Evolutionary conservation across 345 rosid species (phyloP).

Genomic region (Angophora floribunda): DNA sequence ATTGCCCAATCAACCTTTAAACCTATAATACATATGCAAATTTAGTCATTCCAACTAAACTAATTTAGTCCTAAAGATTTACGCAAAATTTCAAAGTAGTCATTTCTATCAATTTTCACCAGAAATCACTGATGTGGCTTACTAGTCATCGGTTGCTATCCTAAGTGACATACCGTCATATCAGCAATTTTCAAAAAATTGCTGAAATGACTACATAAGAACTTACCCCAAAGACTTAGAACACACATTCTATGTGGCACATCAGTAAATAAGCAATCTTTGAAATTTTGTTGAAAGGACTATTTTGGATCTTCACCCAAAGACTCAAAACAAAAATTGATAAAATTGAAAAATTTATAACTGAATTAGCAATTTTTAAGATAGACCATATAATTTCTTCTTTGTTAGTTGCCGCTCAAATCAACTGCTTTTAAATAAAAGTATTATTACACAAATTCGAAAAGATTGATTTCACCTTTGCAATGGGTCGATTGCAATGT

Average conservation of each 20-base stretch:
- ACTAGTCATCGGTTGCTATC: background rate
- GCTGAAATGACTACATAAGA: background rate
- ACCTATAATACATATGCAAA: fast-evolving
- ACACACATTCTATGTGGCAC: background rate
- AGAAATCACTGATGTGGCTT: background rate
- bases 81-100: background rate
- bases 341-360: background rate
- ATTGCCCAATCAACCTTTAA: background rate
- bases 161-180: background rate
- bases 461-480: fast-evolving
- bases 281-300: background rate
- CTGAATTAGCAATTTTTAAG: fast-evolving
- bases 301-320: background rate
- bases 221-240: background rate
- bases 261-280: no score
- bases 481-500: background rate
- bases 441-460: background rate
- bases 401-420: background rate
- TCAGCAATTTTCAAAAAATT: background rate
- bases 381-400: background rate
- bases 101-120: fast-evolving
- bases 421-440: background rate
- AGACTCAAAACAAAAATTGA: background rate
- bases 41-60: background rate
- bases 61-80: background rate